These are phyloP conservation scores for Solanum okadae DNA, from an alignment of 257 asterid species.

Conservation along the genomic window DNA sequence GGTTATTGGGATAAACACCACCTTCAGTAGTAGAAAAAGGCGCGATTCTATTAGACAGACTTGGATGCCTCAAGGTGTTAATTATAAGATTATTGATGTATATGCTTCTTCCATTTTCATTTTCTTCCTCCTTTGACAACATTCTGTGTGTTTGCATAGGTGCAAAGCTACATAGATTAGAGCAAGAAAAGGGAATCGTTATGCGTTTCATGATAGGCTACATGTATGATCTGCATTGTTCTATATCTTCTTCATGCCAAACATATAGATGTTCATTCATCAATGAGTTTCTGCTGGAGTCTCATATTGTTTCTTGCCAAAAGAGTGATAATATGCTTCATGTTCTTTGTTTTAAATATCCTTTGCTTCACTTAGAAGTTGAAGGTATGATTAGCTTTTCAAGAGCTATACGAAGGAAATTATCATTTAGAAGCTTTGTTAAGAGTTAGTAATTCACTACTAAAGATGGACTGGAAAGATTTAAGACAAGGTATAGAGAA, in stretches of 20 bases:
- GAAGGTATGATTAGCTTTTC: background rate
- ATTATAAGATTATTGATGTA: background rate
- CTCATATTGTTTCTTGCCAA: background rate
- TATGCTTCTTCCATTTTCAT: background rate
- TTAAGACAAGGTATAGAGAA: background rate
- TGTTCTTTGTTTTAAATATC: background rate
- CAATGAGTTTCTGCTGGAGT: background rate
- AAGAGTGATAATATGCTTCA: background rate
- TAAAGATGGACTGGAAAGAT: background rate
- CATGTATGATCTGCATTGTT: constrained; percentile 26
- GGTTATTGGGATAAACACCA: constrained; percentile 67
- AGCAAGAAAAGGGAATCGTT: constrained; percentile 68
- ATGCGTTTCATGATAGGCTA: constrained; percentile 78
- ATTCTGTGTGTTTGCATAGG: constrained; percentile 18
- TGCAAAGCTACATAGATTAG: constrained; percentile 40
- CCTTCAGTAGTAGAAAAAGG: constrained; percentile 72
- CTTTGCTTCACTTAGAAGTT: background rate
- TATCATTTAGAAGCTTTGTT: background rate
- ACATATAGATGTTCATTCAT: background rate
- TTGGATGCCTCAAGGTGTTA: constrained; percentile 78
- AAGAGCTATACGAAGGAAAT: background rate
- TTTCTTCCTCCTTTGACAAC: background rate
- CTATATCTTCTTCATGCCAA: background rate
- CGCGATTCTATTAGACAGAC: constrained; percentile 72
- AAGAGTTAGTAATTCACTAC: background rate